Evolutionary conservation across 2,329 filamentous ascomycete genomes (phyloP), one percentile per base, ranked within the genome.

Genomic region (Chrysosporium queenslandicum): DNA sequence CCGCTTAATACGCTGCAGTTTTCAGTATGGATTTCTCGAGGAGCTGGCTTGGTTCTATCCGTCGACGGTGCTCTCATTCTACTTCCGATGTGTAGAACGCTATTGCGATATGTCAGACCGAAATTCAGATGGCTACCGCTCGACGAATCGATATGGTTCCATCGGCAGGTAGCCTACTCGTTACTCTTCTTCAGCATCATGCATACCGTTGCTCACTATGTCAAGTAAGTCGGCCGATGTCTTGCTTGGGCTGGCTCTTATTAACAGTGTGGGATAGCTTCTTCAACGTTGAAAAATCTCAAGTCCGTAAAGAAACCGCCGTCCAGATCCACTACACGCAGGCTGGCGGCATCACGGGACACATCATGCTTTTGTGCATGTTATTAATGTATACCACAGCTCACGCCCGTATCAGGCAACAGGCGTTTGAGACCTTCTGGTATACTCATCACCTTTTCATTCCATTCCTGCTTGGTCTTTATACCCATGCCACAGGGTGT

Each of bases 291-390:
- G 92, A 98, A 69, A 80, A 81, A 61, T 80, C 77, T 0, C 88
- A 96, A 66, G 79, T 96, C 50, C 83, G 92, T 49, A 83, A 85
- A 2, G 79, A 86, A 43, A 81, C 82, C 2, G 92, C 92, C 2
- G 71, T 97, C 5, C 78, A 97, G 64, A 95, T 97, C 58, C 92
- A 97, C 69, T 98, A 95, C 67, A 79, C 81, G 1, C 80, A 95
- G 65, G 80, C 89, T 46, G 90, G 88, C 63, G 92, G 92, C 56
- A 86, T 97, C 57, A 98, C 92, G 1, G 92, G 92, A 5, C 92
- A 98, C 69, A 79, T 96, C 57, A 98, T 98, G 92, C 79, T 97
- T 23, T 77, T 98, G n/a, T 97, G 90, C 77, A 98, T 98, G 92
- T 74, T 98, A 57, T 73, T 98, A 57, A 98, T 98, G 78, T 98